phyloP scores from a whole-genome alignment of 768 basidiomycete genomes.

The Grammothele lineata region DNA sequence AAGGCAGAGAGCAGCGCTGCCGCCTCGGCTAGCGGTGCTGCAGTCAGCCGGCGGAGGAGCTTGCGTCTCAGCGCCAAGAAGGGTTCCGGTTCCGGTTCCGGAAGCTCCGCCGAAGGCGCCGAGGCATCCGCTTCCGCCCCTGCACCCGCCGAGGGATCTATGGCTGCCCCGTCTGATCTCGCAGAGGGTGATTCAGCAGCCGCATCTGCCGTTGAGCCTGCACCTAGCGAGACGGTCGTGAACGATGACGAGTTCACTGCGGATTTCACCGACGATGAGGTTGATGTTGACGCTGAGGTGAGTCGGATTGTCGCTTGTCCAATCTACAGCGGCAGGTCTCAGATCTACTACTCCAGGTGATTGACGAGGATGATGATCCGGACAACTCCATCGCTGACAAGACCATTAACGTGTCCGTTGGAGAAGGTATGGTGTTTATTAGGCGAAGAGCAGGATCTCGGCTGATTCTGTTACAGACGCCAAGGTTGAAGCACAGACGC shows the following conservation, averaged over 20 bases:
- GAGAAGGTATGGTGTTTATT: slow-evolving; percentile 49
- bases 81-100: slow-evolving; percentile 12
- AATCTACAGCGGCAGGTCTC: neutral
- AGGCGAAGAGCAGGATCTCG: no score
- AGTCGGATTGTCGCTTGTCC: slow-evolving; percentile 3
- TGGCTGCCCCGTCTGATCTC: slow-evolving; percentile 11
- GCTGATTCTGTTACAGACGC: slow-evolving; percentile 48
- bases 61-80: slow-evolving; percentile 77
- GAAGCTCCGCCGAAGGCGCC: no score
- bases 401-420: slow-evolving; percentile 80
- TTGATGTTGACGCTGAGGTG: slow-evolving; percentile 78
- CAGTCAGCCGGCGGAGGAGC: slow-evolving; percentile 66
- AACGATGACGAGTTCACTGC: slow-evolving; percentile 58
- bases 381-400: slow-evolving; percentile 71
- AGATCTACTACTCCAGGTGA: slow-evolving; percentile 44
- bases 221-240: slow-evolving; percentile 53
- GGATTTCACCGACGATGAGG: slow-evolving; percentile 81
- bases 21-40: slow-evolving; percentile 24
- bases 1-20: slow-evolving; percentile 30
- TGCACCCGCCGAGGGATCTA: neutral
- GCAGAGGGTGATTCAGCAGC: slow-evolving; percentile 12
- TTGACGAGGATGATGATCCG: slow-evolving; percentile 81
- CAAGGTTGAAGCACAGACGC: slow-evolving; percentile 94
- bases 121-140: slow-evolving; percentile 14
- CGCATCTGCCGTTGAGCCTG: slow-evolving; percentile 35